Conservation (phyloP, 1,284 basidiomycete genomes). For the Austroboletus rostrupii region DNA sequence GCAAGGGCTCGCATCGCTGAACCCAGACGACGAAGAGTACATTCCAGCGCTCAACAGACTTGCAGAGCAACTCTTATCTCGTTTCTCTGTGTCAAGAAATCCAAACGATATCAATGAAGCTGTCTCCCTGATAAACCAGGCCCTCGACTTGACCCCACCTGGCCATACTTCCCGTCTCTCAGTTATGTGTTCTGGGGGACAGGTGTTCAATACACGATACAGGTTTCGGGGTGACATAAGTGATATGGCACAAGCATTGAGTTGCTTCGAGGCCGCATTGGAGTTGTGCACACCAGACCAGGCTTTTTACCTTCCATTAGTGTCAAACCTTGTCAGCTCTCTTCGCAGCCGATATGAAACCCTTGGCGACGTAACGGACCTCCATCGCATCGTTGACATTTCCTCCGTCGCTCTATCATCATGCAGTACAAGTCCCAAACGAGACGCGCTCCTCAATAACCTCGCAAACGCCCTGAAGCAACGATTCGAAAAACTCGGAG, state of each 20-base stretch:
- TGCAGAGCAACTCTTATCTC: constrained; percentile 14
- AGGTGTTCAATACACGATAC: constrained; percentile 18
- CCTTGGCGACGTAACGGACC: constrained; percentile 20
- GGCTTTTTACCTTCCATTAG: constrained; percentile 11
- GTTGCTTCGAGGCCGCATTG: constrained; percentile 13
- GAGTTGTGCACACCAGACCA: constrained; percentile 12
- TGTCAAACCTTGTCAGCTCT: constrained; percentile 16
- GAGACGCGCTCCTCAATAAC: constrained; percentile 24
- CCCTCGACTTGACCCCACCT: constrained; percentile 9
- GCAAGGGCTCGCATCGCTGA: constrained; percentile 10
- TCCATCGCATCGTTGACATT: constrained; percentile 17
- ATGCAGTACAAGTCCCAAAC: constrained; percentile 6
- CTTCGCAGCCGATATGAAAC: constrained; percentile 19
- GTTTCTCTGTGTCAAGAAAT: constrained; percentile 10
- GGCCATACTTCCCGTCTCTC: constrained; percentile 8
- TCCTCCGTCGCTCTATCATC: constrained; percentile 10
- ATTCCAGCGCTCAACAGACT: constrained; percentile 11
- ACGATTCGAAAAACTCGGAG: constrained; percentile 17
- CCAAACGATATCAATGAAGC: constrained; percentile 22
- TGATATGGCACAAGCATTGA: constrained; percentile 20
- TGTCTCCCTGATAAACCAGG: constrained; percentile 6
- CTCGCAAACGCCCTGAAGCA: constrained; percentile 15
- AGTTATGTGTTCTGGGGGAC: constrained; percentile 10
- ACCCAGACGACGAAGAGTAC: constrained; percentile 13
- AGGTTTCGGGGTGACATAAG: constrained; percentile 8